Conservation (phyloP, 176 grass and related monocot genomes). For the Aegilops tauschii region DNA sequence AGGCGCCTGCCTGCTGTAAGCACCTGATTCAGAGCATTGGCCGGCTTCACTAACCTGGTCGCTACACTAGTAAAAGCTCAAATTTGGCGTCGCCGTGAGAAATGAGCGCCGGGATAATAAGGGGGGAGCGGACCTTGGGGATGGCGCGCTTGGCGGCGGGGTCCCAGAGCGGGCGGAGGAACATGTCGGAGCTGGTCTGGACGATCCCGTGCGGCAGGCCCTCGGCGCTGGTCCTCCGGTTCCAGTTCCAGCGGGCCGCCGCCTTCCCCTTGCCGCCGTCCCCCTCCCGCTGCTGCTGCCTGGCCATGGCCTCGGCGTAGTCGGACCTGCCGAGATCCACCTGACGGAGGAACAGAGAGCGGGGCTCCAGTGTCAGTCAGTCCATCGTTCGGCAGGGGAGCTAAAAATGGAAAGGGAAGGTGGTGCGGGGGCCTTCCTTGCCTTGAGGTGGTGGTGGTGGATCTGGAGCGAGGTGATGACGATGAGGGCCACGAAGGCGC, state of each 20-base stretch:
- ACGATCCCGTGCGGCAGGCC: conserved; percentile 81
- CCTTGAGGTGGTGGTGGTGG: conserved; percentile 77
- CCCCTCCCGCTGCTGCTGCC: background rate
- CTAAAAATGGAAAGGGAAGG: background rate
- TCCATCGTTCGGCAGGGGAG: background rate
- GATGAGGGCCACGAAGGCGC: conserved; percentile 51
- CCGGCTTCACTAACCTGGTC: too few relatives aligned
- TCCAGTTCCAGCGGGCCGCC: conserved; percentile 34
- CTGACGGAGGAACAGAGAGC: conserved; percentile 6
- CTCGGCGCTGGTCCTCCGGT: conserved; percentile 34
- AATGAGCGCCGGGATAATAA: too few relatives aligned
- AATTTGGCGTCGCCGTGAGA: too few relatives aligned
- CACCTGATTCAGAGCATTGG: too few relatives aligned
- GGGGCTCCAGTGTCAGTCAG: background rate
- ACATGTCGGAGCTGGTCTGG: conserved; percentile 69
- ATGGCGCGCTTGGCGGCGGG: background rate
- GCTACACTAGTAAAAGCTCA: too few relatives aligned
- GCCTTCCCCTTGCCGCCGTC: background rate
- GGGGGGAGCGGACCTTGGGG: background rate
- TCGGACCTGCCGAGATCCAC: conserved; percentile 43
- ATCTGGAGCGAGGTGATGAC: conserved; percentile 71
- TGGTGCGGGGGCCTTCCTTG: background rate
- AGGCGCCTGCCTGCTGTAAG: too few relatives aligned
- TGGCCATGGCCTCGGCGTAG: background rate
- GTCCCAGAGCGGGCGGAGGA: conserved; percentile 67